A percentile compares a stretch with the other conserved stretches of the same genome.
Evolutionary conservation across 257 asterid genomes (phyloP).

Genomic region (Solanum peruvianum): DNA sequence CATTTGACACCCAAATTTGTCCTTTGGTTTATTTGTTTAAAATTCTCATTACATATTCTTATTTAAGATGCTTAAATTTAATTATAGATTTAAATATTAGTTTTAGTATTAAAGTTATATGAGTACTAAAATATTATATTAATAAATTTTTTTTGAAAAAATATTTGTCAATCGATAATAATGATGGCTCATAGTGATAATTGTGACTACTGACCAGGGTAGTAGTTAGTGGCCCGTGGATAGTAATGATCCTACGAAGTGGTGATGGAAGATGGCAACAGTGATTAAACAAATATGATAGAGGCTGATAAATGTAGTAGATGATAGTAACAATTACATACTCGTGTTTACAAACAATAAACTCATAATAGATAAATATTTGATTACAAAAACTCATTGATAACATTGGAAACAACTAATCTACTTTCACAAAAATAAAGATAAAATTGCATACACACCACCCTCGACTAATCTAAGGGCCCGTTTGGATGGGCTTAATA

Average conservation of each 20-base stretch:
- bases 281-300: no score
- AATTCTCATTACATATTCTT: neutral
- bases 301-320: neutral
- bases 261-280: neutral
- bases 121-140: neutral
- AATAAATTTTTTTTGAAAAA: no score
- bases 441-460: neutral
- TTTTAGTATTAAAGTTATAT: neutral
- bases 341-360: neutral
- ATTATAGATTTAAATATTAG: neutral
- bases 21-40: neutral
- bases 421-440: neutral
- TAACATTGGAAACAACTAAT: neutral
- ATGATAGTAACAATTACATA: neutral
- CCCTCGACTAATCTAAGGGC: rapidly evolving
- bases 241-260: neutral
- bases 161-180: no score
- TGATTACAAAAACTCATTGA: neutral
- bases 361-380: neutral
- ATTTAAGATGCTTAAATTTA: neutral
- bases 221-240: neutral
- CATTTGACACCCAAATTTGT: neutral
- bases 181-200: neutral
- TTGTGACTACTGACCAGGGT: neutral
- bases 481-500: no score